Evolutionary conservation across 1,284 basidiomycete species (phyloP).

Genomic region (Clitocybe nebularis): DNA sequence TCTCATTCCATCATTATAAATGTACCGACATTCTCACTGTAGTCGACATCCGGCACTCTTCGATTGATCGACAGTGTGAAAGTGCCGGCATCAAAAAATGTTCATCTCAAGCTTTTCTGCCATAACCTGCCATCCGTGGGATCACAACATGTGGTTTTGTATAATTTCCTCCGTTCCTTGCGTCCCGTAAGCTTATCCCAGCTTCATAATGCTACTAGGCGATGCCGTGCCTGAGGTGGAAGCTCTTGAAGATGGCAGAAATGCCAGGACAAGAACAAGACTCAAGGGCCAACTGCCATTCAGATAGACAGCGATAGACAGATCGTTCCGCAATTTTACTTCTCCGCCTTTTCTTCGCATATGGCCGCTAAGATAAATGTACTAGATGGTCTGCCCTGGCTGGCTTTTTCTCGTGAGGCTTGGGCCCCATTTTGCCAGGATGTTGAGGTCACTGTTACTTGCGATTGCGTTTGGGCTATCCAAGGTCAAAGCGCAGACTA

Average conservation of each 20-base stretch:
- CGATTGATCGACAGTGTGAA: background rate
- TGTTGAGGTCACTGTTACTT: conserved; percentile 7
- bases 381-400: background rate
- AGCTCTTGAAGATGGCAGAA: conserved; percentile 16
- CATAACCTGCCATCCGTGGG: background rate
- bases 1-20: too few species aligned
- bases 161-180: background rate
- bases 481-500: conserved; percentile 25
- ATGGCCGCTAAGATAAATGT: conserved; percentile 11
- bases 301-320: conserved; percentile 14
- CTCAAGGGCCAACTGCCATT: conserved; percentile 26
- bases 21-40: too few species aligned
- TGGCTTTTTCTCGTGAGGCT: conserved; percentile 4
- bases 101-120: background rate
- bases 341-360: conserved; percentile 9
- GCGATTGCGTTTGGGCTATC: conserved; percentile 7
- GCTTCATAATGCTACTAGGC: background rate
- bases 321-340: conserved; percentile 14
- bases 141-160: background rate
- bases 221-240: conserved; percentile 11
- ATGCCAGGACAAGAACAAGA: conserved; percentile 13
- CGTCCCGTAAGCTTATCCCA: conserved; percentile 1
- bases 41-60: background rate
- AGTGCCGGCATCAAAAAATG: background rate
- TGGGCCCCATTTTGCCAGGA: conserved; percentile 1